Base-by-base conservation (phyloP, 495 filamentous ascomycete species). In the Neurospora cerealis region DNA sequence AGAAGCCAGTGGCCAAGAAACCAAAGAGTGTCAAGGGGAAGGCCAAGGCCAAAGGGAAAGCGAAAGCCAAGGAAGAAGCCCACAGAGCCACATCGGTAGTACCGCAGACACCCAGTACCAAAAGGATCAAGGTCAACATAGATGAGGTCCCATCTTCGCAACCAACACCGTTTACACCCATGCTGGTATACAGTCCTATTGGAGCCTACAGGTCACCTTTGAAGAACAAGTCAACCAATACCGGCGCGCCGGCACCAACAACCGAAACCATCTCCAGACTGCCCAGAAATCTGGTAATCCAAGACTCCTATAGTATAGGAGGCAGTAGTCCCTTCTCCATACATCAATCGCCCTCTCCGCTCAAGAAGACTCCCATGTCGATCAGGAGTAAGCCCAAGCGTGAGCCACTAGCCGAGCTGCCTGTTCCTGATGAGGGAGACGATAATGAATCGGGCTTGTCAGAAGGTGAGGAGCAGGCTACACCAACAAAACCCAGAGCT, bases 91-190 rank as follows among this genome's bases (percentile, higher is more conserved):
- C 44, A 2, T 73, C 74, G 19, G 69, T 73, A n/a, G 36, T 74
- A 36, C 80, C 80, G 3, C 74, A 76, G 13, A 85, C 83, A 4
- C 84, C 84, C 13, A 78, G 69, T 72, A 74, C 77, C 48, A 78
- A 80, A 74, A 80, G 70, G 69, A 79, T 77, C 73, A 82, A 75
- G 66, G 77, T 78, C 42, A 78, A 81, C 60, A 76, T 77, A 32
- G 76, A 78, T 42, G 83, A 83, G 17, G 79, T 85, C 8, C 83
- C 83, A 38, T 83, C 81, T 62, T 85, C 83, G 11, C 80, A 82
- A 39, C 78, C 82, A 19, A 79, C 82, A 15, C 69, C 73, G 0
- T 77, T 79, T 28, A 83, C 84, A n/a, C 82, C 83, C 7, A 79
- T 80, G 77, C 70, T 81, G 70, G 72, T 74, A 10, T 81, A 81